Percentiles rank a stretch among this genome's conserved stretches.
Conservation (phyloP, 2,329 filamentous ascomycete genomes). For the Bipolaris cookei region DNA sequence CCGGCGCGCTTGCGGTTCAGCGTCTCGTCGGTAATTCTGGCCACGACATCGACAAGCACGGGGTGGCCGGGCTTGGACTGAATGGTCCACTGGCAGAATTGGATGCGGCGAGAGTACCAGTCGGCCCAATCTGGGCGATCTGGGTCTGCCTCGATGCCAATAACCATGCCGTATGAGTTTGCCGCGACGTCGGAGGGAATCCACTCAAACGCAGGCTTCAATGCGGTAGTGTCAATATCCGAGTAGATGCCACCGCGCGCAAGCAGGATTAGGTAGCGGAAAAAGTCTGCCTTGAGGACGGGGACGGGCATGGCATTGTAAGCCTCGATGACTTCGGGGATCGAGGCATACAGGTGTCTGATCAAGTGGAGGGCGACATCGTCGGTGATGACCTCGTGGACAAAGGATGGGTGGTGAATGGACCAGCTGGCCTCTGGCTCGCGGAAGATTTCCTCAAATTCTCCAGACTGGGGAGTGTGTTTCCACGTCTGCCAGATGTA, state of each 20-base stretch:
- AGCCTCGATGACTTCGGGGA: conserved; percentile 58
- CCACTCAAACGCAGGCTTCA: conserved; percentile 87
- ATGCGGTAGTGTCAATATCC: conserved; percentile 83
- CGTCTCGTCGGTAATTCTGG: conserved; percentile 83
- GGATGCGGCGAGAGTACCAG: conserved; percentile 95
- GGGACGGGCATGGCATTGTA: conserved; percentile 57
- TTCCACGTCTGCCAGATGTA: conserved; percentile 99
- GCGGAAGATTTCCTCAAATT: conserved; percentile 77
- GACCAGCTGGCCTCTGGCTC: conserved; percentile 90
- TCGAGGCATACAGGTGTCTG: conserved; percentile 80
- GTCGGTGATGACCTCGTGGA: conserved; percentile 98
- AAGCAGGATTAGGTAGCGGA: conserved; percentile 73
- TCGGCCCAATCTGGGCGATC: conserved; percentile 90
- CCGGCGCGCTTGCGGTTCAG: conserved; percentile 74
- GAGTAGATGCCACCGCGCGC: conserved; percentile 80
- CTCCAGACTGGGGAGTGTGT: conserved; percentile 74
- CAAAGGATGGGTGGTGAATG: conserved; percentile 82
- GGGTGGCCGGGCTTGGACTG: conserved; percentile 95
- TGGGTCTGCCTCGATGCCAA: conserved; percentile 96
- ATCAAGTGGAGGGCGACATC: conserved; percentile 81
- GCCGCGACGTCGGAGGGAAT: conserved; percentile 78
- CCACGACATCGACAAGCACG: conserved; percentile 83
- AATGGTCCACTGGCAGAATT: conserved; percentile 99
- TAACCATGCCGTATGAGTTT: conserved; percentile 79
- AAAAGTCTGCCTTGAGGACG: conserved; percentile 68